phyloP scores from a whole-genome alignment of 805 yeast species.

The Brettanomyces bruxellensis region DNA sequence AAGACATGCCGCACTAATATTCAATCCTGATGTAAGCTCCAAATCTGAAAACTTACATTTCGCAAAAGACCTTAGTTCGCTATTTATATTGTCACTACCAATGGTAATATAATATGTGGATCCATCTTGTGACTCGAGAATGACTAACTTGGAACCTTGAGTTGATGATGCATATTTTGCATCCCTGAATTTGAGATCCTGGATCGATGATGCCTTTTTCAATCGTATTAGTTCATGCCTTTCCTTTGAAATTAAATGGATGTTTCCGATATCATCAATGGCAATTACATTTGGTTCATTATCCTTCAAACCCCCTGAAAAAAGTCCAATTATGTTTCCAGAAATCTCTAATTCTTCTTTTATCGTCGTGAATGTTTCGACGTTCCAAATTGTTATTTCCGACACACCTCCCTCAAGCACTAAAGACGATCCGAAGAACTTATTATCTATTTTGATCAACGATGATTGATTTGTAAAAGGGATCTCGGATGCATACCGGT shows the following conservation, averaged over 20 bases:
- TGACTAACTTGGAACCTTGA: not conserved
- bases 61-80: not conserved
- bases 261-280: slow-evolving; percentile 7
- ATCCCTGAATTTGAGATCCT: not conserved
- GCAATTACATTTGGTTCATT: not conserved
- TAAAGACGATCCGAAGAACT: slow-evolving; percentile 9
- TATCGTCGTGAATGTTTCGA: slow-evolving; percentile 6
- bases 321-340: slow-evolving; percentile 8
- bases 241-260: not conserved
- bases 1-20: slow-evolving; percentile 4
- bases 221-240: too few relatives aligned
- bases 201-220: not conserved
- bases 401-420: slow-evolving; percentile 7
- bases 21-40: not conserved
- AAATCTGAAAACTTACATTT: slow-evolving; percentile 5
- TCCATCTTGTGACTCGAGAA: not conserved
- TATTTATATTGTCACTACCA: not conserved
- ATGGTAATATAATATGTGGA: not conserved
- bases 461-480: slow-evolving; percentile 5
- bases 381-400: slow-evolving; percentile 12
- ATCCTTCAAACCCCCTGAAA: not conserved
- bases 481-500: slow-evolving; percentile 22
- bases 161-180: not conserved
- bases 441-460: slow-evolving; percentile 7
- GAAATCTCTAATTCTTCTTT: slow-evolving; percentile 12